A percentile compares a stretch with the other conserved stretches of the same genome.
Conservation (phyloP, 2,329 filamentous ascomycete species). For the Sporothrix phasma region DNA sequence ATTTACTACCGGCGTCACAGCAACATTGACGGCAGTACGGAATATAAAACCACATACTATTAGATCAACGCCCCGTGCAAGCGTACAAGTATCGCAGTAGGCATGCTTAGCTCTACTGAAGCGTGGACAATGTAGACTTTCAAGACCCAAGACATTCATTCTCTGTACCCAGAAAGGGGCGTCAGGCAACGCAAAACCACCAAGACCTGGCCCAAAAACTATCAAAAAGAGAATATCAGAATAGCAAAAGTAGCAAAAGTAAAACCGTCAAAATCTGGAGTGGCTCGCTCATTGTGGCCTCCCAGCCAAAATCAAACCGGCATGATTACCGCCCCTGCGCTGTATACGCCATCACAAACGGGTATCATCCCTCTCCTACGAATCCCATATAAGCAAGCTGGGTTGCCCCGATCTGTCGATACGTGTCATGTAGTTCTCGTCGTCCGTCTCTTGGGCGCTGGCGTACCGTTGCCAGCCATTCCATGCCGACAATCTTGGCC, state of each 20-base stretch:
- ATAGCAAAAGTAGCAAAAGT: neutral
- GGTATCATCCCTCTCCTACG: neutral
- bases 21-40: neutral
- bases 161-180: neutral
- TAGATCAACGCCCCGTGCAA: neutral
- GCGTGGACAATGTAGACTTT: neutral
- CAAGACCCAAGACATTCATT: neutral
- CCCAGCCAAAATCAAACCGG: neutral
- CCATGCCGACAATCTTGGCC: constrained; percentile 17
- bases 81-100: too few species aligned
- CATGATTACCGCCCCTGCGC: neutral
- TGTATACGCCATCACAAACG: neutral
- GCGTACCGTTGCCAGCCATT: constrained; percentile 20
- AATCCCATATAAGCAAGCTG: neutral
- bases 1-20: constrained; percentile 1
- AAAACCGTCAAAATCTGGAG: neutral
- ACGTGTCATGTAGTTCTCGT: neutral
- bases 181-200: neutral
- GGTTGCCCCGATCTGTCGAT: neutral
- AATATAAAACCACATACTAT: constrained; percentile 6
- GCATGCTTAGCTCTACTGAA: too few species aligned
- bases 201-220: neutral
- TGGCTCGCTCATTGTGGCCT: neutral
- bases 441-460: constrained; percentile 19
- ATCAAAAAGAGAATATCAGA: neutral